These are phyloP conservation scores for Peterozyma xylosa DNA, from an alignment of 805 yeast genomes.

Conservation along the genomic window DNA sequence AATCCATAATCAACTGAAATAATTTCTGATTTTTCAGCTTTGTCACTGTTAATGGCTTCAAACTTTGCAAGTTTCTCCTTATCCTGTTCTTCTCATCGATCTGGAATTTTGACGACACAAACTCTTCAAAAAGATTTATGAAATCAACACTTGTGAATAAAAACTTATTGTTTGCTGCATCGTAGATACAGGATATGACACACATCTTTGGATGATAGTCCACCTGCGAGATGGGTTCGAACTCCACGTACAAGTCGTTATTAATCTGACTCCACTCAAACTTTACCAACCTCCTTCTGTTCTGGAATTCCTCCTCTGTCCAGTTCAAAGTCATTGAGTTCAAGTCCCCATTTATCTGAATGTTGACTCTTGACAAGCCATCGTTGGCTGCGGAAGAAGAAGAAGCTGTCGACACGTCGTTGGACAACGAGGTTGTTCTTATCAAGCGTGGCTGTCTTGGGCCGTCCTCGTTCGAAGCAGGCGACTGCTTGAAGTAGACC, in stretches of 20 bases:
- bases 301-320: slow-evolving; percentile 34
- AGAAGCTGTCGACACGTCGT: no score
- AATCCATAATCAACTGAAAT: slow-evolving; percentile 48
- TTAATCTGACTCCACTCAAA: slow-evolving; percentile 30
- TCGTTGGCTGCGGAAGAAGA: no score
- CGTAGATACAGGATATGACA: slow-evolving; percentile 52
- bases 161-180: slow-evolving; percentile 35
- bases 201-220: slow-evolving; percentile 31
- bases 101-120: slow-evolving; percentile 46
- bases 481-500: no score
- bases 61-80: slow-evolving; percentile 56
- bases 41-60: slow-evolving; percentile 53
- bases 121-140: slow-evolving; percentile 45
- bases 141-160: slow-evolving; percentile 63
- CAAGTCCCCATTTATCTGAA: slow-evolving; percentile 2
- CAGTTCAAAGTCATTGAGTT: slow-evolving; percentile 32
- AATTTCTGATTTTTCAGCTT: slow-evolving; percentile 31
- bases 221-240: slow-evolving; percentile 26
- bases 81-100: slow-evolving; percentile 68
- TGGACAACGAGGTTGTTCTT: no score
- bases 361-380: background rate
- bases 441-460: no score
- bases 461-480: no score
- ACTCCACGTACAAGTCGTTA: slow-evolving; percentile 27
- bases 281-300: slow-evolving; percentile 39